Percentiles rank a stretch among this genome's conserved stretches.
Evolutionary conservation across 2,329 filamentous ascomycete species (phyloP).

Genomic region (Diplodia mutila): DNA sequence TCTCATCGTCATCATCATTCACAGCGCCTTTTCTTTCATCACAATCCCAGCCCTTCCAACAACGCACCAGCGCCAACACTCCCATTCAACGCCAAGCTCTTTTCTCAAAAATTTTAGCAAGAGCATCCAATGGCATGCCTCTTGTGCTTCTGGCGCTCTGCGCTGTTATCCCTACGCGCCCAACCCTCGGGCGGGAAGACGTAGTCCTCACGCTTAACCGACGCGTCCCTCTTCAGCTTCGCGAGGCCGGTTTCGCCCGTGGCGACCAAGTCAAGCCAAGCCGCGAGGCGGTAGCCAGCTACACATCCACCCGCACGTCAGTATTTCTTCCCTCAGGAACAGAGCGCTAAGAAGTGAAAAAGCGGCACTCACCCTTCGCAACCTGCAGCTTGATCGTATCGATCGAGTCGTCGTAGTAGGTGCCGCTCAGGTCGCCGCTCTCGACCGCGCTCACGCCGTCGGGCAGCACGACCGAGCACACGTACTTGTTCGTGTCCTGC

Average conservation of each 20-base stretch:
- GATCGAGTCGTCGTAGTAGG: constrained; percentile 42
- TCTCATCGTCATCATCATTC: not conserved
- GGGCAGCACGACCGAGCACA: constrained; percentile 49
- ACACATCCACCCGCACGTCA: not conserved
- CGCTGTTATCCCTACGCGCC: constrained; percentile 5
- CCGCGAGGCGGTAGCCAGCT: constrained; percentile 42
- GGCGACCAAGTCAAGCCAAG: constrained; percentile 42
- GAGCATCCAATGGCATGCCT: constrained; percentile 21
- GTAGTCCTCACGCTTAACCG: not conserved
- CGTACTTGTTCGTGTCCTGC: constrained; percentile 46
- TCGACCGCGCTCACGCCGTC: constrained; percentile 43
- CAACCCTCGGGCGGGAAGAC: constrained; percentile 8
- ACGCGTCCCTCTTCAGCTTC: constrained; percentile 11
- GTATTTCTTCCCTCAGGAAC: not conserved
- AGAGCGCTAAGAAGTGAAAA: not conserved
- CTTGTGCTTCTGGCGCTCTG: constrained; percentile 17
- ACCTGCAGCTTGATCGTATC: constrained; percentile 49
- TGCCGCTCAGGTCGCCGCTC: constrained; percentile 43
- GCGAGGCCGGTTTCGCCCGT: constrained; percentile 27
- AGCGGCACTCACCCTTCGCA: constrained; percentile 43
- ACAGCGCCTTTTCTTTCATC: not conserved
- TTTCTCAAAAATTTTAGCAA: not conserved
- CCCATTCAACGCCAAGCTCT: not conserved
- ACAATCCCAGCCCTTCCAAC: not conserved
- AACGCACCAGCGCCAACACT: not conserved